Evolutionary conservation across 331 rosid genomes (phyloP).

Genomic region (Prunus yedoensis): DNA sequence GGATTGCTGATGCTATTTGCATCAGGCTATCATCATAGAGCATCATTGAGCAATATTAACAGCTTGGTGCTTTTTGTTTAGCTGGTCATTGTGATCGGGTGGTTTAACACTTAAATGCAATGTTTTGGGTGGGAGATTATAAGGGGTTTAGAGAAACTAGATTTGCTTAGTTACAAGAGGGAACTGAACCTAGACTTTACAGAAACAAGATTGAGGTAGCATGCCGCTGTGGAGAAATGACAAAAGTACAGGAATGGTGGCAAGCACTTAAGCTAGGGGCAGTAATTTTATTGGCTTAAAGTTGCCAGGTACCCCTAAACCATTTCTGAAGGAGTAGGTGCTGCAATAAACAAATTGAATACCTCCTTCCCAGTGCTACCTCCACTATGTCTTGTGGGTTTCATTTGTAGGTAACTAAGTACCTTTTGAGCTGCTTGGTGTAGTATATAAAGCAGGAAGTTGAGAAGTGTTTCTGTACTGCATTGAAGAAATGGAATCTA

Average conservation of each 20-base stretch:
- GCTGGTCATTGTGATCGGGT: background rate
- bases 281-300: constrained; percentile 8
- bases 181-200: background rate
- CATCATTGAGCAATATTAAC: background rate
- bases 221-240: background rate
- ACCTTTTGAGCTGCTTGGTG: constrained; percentile 10
- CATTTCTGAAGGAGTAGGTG: constrained; percentile 24
- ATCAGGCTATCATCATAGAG: background rate
- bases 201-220: background rate
- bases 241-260: background rate
- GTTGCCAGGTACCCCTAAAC: constrained; percentile 11
- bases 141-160: background rate
- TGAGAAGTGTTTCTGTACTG: background rate
- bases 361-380: constrained; percentile 26
- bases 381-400: constrained; percentile 31
- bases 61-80: background rate
- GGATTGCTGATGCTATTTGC: background rate
- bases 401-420: background rate
- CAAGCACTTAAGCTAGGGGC: background rate
- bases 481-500: constrained; percentile 23
- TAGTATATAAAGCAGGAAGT: constrained; percentile 26
- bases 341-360: constrained; percentile 8
- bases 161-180: background rate
- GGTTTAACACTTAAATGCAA: background rate
- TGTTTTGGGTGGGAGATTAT: background rate